Conservation (phyloP, 1,284 basidiomycete species). For the Trichosporon coremiiforme region DNA sequence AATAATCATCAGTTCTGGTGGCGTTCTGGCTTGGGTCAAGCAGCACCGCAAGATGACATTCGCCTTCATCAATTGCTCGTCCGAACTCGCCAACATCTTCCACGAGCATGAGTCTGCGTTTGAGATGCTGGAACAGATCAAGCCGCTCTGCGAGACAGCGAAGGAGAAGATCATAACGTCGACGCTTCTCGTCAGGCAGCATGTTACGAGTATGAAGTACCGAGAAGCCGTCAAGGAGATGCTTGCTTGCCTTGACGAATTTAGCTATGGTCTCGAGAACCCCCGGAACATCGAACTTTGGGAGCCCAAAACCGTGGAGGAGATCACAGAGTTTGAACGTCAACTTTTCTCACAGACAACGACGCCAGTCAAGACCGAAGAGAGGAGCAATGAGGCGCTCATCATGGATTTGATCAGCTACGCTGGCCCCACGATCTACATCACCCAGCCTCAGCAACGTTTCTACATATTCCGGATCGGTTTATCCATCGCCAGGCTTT, state of each 20-base stretch:
- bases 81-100: conserved; percentile 37
- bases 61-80: conserved; percentile 29
- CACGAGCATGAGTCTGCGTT: conserved; percentile 32
- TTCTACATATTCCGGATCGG: conserved; percentile 34
- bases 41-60: conserved; percentile 30
- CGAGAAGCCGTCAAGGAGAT: conserved; percentile 29
- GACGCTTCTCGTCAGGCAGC: conserved; percentile 35
- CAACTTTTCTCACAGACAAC: conserved; percentile 12
- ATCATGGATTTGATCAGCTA: conserved; percentile 38
- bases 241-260: conserved; percentile 30
- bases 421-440: conserved; percentile 41
- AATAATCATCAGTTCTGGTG: conserved; percentile 34
- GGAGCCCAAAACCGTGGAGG: conserved; percentile 26
- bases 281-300: conserved; percentile 25
- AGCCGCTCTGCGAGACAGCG: conserved; percentile 29
- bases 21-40: conserved; percentile 30
- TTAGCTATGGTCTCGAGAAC: conserved; percentile 34
- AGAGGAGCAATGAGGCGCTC: conserved; percentile 30
- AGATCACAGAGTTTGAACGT: conserved; percentile 30
- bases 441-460: conserved; percentile 30
- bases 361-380: conserved; percentile 2
- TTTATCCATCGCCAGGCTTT: conserved; percentile 31
- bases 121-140: conserved; percentile 30
- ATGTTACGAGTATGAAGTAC: conserved; percentile 31
- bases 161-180: conserved; percentile 35